These are phyloP conservation scores for Carallia pectinifolia DNA, from an alignment of 345 rosid genomes.

Conservation along the genomic window DNA sequence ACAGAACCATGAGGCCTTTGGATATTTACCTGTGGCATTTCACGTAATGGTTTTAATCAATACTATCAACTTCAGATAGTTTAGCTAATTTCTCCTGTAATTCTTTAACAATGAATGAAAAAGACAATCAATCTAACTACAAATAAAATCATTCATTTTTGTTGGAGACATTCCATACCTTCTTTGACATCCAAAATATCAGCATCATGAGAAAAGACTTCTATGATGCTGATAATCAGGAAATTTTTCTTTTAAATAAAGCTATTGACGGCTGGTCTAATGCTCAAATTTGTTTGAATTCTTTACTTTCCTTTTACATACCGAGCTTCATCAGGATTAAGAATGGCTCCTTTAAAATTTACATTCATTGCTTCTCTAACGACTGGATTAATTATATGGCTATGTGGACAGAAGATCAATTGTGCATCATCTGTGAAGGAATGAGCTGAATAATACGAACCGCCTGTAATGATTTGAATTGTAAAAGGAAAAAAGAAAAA, in stretches of 20 bases:
- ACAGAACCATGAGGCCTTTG: constrained; percentile 4
- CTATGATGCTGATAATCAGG: too few relatives aligned
- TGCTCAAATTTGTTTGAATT: not conserved
- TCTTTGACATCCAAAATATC: constrained; percentile 85
- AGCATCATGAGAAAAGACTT: constrained; percentile 70
- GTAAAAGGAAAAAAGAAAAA: not conserved
- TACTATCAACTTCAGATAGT: constrained; percentile 44
- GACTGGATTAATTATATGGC: constrained; percentile 75
- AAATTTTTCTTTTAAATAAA: too few relatives aligned
- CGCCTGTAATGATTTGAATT: constrained; percentile 40
- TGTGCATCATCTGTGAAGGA: constrained; percentile 77
- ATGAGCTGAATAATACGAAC: constrained; percentile 87
- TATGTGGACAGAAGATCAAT: constrained; percentile 85
- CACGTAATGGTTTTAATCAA: constrained; percentile 70
- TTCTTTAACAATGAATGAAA: constrained; percentile 40
- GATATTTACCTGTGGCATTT: constrained; percentile 45
- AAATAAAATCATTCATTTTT: not conserved
- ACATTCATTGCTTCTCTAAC: constrained; percentile 90
- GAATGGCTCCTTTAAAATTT: constrained; percentile 74
- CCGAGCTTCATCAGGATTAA: constrained; percentile 96
- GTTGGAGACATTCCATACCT: constrained; percentile 30
- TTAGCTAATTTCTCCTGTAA: constrained; percentile 66
- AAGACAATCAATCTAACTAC: constrained; percentile 23
- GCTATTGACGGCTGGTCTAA: not conserved
- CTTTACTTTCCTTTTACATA: constrained; percentile 22